These are phyloP conservation scores for Penicillium sp. DNA, from an alignment of 2,329 filamentous ascomycete genomes.

Conservation along the genomic window DNA sequence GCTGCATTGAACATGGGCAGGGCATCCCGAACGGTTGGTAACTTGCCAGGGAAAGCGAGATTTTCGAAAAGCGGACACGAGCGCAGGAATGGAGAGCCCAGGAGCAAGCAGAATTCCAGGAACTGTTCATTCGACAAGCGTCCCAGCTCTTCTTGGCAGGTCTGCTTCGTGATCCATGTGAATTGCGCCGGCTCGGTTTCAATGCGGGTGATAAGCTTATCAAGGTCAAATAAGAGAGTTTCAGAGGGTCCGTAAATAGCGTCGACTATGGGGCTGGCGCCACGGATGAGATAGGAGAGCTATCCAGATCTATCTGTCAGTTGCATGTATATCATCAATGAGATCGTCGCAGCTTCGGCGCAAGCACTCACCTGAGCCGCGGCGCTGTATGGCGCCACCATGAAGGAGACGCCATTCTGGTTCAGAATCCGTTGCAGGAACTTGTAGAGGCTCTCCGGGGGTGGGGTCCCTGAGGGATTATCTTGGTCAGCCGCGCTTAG, in stretches of 20 bases:
- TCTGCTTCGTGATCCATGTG: constrained; percentile 61
- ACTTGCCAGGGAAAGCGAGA: constrained; percentile 53
- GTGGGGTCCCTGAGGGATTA: constrained; percentile 60
- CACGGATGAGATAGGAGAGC: constrained; percentile 73
- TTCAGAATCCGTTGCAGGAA: constrained; percentile 72
- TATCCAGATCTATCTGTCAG: constrained; percentile 14
- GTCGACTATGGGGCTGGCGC: constrained; percentile 65
- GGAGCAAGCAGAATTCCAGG: constrained; percentile 77
- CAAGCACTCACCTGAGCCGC: constrained; percentile 69
- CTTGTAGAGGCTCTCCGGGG: constrained; percentile 69
- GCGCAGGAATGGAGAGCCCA: constrained; percentile 75
- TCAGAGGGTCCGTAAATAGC: constrained; percentile 82
- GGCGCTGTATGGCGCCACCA: constrained; percentile 83
- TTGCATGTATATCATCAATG: neutral
- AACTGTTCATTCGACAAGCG: constrained; percentile 68
- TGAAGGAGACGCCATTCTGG: constrained; percentile 67
- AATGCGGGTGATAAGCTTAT: constrained; percentile 64
- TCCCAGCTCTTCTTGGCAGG: constrained; percentile 66
- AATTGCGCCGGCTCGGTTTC: constrained; percentile 62
- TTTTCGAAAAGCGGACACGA: constrained; percentile 75
- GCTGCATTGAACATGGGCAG: constrained; percentile 68
- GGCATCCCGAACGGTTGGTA: constrained; percentile 67
- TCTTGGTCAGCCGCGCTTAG: constrained; percentile 28
- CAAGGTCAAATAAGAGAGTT: constrained; percentile 78
- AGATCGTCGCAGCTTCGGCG: neutral